A percentile compares a stretch with the other conserved stretches of the same genome.
Evolutionary conservation across 78 protist species (phyloP).

Genomic region (Pelomyxa schiedti): DNA sequence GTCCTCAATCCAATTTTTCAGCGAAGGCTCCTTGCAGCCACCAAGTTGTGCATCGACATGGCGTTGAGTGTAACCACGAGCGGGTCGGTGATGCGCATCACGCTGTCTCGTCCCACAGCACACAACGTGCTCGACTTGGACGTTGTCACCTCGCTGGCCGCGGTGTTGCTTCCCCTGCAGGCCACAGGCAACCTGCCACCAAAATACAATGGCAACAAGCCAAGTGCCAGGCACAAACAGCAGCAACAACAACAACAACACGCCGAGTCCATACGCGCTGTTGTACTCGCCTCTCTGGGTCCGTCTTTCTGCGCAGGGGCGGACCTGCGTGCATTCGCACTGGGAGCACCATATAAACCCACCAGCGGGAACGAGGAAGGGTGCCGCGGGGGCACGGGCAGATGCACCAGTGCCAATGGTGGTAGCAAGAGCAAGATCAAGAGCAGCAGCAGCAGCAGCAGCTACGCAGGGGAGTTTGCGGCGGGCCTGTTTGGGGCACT

Average conservation of each 20-base stretch:
- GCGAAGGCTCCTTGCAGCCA: no score
- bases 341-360: neutral
- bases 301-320: conserved; percentile 8
- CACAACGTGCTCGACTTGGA: neutral
- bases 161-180: neutral
- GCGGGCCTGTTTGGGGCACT: neutral
- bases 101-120: neutral
- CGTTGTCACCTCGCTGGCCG: neutral
- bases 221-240: no score
- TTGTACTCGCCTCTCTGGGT: neutral
- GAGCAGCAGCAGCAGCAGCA: no score
- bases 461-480: neutral
- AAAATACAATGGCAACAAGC: no score
- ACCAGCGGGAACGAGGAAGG: neutral
- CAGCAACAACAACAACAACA: no score
- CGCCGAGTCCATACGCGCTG: no score
- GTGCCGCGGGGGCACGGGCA: neutral
- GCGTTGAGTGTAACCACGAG: no score
- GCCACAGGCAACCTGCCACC: no score
- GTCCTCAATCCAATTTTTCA: no score
- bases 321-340: neutral
- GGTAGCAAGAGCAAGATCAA: no score
- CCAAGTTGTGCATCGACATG: no score
- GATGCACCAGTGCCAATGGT: neutral
- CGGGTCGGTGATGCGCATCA: neutral